These are phyloP conservation scores for Metarhizium anisopliae DNA, from an alignment of 2,329 filamentous ascomycete genomes.

Conservation along the genomic window DNA sequence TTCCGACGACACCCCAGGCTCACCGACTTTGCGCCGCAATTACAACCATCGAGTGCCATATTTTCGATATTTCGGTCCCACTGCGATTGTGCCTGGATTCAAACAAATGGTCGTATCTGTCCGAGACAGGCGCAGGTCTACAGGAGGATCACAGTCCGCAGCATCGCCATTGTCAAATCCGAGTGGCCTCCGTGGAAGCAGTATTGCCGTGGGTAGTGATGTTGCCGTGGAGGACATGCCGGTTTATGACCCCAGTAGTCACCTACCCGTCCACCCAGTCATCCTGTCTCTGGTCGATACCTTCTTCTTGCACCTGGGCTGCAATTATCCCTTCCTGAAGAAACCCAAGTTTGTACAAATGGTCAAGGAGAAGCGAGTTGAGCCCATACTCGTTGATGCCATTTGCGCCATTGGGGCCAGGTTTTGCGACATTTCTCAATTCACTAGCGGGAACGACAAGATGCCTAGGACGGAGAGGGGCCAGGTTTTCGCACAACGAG, in stretches of 20 bases:
- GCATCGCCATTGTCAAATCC: slow-evolving; percentile 38
- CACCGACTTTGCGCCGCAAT: slow-evolving; percentile 38
- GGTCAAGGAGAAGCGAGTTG: slow-evolving; percentile 70
- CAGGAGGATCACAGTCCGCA: slow-evolving; percentile 46
- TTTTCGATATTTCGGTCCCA: slow-evolving; percentile 84
- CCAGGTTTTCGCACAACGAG: slow-evolving; percentile 68
- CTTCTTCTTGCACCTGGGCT: slow-evolving; percentile 76
- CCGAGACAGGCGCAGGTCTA: slow-evolving; percentile 53
- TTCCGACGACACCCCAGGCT: slow-evolving; percentile 21
- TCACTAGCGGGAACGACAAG: slow-evolving; percentile 38
- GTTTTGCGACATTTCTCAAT: slow-evolving; percentile 56
- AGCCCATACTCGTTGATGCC: slow-evolving; percentile 78
- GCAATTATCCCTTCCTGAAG: slow-evolving; percentile 77
- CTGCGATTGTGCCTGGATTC: slow-evolving; percentile 83
- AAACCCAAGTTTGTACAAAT: slow-evolving; percentile 64
- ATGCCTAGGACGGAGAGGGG: slow-evolving; percentile 59
- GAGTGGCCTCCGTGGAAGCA: slow-evolving; percentile 26
- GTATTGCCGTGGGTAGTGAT: slow-evolving; percentile 33
- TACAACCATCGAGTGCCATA: slow-evolving; percentile 68
- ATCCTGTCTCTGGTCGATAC: slow-evolving; percentile 70
- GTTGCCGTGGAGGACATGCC: slow-evolving; percentile 48
- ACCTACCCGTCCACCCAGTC: slow-evolving; percentile 61
- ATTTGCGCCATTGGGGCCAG: slow-evolving; percentile 75
- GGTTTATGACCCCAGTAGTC: slow-evolving; percentile 66
- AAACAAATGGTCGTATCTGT: slow-evolving; percentile 86